These are phyloP conservation scores for Eucalyptus erythrocorys DNA, from an alignment of 345 rosid genomes.

Conservation along the genomic window DNA sequence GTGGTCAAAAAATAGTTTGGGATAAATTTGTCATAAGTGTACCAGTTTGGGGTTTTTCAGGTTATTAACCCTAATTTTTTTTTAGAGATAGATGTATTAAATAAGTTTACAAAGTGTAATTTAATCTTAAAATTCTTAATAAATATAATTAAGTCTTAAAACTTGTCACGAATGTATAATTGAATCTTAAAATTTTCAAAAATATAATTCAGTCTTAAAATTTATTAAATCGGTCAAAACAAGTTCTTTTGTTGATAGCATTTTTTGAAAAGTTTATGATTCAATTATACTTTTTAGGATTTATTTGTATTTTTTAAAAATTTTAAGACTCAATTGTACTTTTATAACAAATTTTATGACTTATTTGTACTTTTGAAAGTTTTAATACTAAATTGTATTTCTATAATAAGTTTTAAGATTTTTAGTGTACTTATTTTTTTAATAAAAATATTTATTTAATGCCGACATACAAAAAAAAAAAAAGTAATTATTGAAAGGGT, in stretches of 20 bases:
- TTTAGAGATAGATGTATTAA: no score
- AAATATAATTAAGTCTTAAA: accelerated
- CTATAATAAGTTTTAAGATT: accelerated
- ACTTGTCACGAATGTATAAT: accelerated
- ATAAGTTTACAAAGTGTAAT: no score
- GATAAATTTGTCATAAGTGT: no score
- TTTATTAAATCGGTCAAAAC: accelerated
- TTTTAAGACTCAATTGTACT: accelerated
- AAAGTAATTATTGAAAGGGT: background rate
- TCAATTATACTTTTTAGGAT: accelerated
- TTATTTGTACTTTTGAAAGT: no score
- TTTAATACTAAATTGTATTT: no score
- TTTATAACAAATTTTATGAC: no score
- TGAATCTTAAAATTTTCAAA: accelerated
- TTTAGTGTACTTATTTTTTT: no score
- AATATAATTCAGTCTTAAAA: accelerated
- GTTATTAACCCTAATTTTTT: no score
- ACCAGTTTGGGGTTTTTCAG: no score
- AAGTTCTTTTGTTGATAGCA: accelerated
- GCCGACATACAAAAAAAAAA: background rate
- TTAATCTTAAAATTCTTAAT: accelerated
- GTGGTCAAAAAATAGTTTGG: no score
- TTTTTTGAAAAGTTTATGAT: accelerated
- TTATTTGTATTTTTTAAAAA: no score
- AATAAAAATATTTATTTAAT: background rate